Evolutionary conservation across 108 stramenopile genomes (phyloP).

Genomic region (Nannochloropsis gaditana): DNA sequence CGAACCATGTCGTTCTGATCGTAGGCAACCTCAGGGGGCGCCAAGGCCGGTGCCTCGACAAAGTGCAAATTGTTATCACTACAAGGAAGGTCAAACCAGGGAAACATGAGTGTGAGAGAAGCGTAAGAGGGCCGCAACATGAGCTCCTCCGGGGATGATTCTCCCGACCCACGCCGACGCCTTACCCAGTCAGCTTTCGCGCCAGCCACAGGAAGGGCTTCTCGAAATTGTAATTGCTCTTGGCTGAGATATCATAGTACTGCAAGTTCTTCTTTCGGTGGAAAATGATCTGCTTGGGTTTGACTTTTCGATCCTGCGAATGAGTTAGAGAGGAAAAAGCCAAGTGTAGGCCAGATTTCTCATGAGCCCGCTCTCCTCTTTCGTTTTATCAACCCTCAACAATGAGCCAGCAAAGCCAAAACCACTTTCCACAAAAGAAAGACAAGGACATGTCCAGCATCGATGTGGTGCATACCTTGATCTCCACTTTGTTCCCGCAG

Average conservation of each 20-base stretch:
- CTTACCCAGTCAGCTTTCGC: slow-evolving; percentile 81
- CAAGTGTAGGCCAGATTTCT: not conserved
- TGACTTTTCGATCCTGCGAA: slow-evolving; percentile 99
- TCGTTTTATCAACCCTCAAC: not conserved
- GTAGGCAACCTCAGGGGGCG: slow-evolving; percentile 88
- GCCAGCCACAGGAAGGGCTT: slow-evolving; percentile 99
- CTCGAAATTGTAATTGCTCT: slow-evolving; percentile 99
- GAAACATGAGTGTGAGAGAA: not conserved
- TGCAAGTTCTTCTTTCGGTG: slow-evolving; percentile 99
- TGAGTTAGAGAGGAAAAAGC: not conserved
- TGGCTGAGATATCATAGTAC: slow-evolving; percentile 99
- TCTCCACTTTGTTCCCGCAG: slow-evolving; percentile 87
- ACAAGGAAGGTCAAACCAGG: not conserved
- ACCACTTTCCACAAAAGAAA: not conserved
- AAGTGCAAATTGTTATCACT: slow-evolving; percentile 86
- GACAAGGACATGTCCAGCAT: not conserved
- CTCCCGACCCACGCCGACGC: no score
- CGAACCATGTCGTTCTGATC: slow-evolving; percentile 75
- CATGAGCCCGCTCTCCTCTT: not conserved
- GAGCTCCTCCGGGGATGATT: no score
- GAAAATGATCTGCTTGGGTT: slow-evolving; percentile 99
- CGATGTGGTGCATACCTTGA: not conserved
- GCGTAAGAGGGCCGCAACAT: not conserved
- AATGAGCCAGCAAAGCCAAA: not conserved
- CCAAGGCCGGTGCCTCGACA: slow-evolving; percentile 93